Evolutionary conservation across 208 protist species (phyloP).

Genomic region (Leishmania lainsoni): DNA sequence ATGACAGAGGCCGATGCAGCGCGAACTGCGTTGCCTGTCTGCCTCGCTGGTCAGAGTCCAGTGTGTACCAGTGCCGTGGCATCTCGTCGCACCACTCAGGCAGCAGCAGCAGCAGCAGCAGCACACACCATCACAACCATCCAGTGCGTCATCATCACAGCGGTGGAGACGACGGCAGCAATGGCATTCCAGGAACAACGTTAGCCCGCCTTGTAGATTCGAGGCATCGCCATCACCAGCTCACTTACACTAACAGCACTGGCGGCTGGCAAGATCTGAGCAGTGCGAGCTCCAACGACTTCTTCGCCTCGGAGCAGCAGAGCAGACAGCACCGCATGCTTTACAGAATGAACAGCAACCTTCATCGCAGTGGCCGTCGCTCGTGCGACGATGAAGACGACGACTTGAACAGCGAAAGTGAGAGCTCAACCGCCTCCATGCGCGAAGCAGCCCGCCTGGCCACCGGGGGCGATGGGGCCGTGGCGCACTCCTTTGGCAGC

Average conservation of each 20-base stretch:
- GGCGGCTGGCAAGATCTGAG: background rate
- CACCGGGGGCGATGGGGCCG: background rate
- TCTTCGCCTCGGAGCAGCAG: background rate
- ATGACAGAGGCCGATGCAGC: background rate
- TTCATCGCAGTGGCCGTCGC: background rate
- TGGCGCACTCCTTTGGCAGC: constrained; percentile 6
- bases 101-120: background rate
- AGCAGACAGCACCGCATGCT: background rate
- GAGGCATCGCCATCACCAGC: background rate
- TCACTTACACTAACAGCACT: background rate
- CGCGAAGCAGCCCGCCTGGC: background rate
- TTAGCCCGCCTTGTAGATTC: background rate
- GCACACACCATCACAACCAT: background rate
- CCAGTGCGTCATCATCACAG: background rate
- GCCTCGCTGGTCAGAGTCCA: background rate
- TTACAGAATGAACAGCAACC: background rate
- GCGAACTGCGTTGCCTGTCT: background rate
- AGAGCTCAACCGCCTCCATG: constrained; percentile 8
- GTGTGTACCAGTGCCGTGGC: background rate
- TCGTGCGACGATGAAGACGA: background rate
- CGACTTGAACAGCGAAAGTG: background rate
- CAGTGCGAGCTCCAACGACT: background rate
- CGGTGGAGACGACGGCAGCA: background rate
- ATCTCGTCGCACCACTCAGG: background rate
- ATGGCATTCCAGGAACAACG: background rate